These are phyloP conservation scores for Phyllosticta capitalensis DNA, from an alignment of 2,329 filamentous ascomycete species.

Conservation along the genomic window DNA sequence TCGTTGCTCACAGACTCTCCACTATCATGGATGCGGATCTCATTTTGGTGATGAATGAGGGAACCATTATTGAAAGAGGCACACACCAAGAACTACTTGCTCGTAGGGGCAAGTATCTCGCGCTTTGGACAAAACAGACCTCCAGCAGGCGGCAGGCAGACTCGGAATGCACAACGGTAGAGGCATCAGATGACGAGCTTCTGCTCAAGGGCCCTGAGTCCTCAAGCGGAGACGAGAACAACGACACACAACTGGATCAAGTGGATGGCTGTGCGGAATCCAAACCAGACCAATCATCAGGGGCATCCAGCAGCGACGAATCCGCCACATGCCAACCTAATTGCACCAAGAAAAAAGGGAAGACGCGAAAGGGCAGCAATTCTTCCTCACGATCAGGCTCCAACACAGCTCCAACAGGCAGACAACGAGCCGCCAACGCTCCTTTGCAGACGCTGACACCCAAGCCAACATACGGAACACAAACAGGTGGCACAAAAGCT, in stretches of 20 bases:
- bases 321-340: not conserved
- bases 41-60: conserved; percentile 68
- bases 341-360: not conserved
- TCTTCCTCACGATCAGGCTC: not conserved
- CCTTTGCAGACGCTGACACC: not conserved
- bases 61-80: conserved; percentile 67
- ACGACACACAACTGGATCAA: not conserved
- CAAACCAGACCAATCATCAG: not conserved
- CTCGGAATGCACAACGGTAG: not conserved
- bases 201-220: not conserved
- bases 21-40: conserved; percentile 81
- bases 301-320: not conserved
- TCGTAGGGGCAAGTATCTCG: conserved; percentile 62
- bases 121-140: conserved; percentile 83
- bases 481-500: not conserved
- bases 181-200: not conserved
- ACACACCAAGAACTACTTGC: conserved; percentile 68
- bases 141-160: conserved; percentile 1
- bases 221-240: not conserved
- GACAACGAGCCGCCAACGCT: not conserved
- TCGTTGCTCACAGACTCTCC: conserved; percentile 69
- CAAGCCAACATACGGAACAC: not conserved
- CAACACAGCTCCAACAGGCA: not conserved
- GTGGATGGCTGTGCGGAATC: not conserved
- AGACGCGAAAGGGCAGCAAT: not conserved